Percentiles rank a stretch among this genome's conserved stretches.
These are phyloP conservation scores for Ajuga chamaepitys DNA, from an alignment of 257 asterid species.

Conservation along the genomic window DNA sequence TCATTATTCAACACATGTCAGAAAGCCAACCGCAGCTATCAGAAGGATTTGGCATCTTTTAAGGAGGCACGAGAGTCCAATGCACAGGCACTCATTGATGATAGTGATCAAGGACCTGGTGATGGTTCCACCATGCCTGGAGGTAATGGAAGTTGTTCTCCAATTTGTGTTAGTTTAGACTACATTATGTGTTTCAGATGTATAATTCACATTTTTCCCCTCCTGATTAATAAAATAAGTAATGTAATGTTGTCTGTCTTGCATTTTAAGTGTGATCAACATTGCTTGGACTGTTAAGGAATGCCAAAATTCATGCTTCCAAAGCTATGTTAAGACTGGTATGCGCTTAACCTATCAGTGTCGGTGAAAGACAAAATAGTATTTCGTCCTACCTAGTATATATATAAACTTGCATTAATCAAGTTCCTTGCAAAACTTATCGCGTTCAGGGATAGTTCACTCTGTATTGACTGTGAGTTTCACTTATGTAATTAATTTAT, in stretches of 20 bases:
- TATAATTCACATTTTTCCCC: background rate
- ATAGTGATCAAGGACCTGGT: constrained; percentile 30
- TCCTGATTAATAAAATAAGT: background rate
- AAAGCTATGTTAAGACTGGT: background rate
- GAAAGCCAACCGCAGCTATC: constrained; percentile 94
- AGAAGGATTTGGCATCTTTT: constrained; percentile 74
- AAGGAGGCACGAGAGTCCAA: constrained; percentile 65
- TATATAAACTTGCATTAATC: background rate
- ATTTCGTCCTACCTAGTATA: background rate
- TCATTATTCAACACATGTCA: constrained; percentile 21
- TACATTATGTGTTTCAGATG: background rate
- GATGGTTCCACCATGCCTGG: constrained; percentile 51
- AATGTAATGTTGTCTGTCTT: background rate
- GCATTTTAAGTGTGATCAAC: background rate
- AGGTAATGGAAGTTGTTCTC: constrained; percentile 33
- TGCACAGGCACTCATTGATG: constrained; percentile 40
- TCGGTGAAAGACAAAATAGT: background rate
- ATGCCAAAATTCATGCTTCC: background rate
- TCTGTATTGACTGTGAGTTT: background rate
- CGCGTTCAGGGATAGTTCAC: background rate
- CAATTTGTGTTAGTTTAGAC: background rate
- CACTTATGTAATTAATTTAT: background rate
- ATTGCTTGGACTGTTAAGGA: background rate
- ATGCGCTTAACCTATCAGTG: background rate
- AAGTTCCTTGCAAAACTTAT: background rate